Conservation (phyloP, 176 grass and related monocot species). For the Oryza coarctata region DNA sequence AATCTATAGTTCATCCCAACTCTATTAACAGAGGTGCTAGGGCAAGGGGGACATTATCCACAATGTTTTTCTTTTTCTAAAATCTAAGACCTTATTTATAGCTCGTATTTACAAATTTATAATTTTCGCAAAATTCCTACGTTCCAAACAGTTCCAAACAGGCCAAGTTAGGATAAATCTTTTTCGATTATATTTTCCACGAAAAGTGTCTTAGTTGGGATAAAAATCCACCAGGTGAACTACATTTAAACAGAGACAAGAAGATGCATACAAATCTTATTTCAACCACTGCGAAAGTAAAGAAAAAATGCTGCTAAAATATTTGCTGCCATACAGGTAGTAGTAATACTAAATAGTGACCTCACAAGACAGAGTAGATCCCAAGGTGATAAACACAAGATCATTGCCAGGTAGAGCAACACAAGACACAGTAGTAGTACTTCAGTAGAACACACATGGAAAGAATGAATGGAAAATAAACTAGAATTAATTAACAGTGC, state of each 20-base stretch:
- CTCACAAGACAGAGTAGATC: neutral
- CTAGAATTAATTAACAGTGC: slow-evolving; percentile 30
- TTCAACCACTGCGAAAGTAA: neutral
- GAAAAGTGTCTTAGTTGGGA: neutral
- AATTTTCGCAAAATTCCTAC: neutral
- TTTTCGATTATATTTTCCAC: neutral
- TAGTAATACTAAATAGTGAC: neutral
- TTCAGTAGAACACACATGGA: too few relatives aligned
- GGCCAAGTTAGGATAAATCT: neutral
- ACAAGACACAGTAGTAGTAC: neutral
- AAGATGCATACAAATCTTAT: neutral
- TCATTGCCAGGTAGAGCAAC: neutral
- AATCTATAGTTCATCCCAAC: neutral
- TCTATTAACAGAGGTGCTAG: neutral
- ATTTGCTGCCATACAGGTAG: neutral
- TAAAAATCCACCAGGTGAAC: neutral
- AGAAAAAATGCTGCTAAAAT: neutral
- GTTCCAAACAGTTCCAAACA: too few relatives aligned
- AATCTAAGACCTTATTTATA: neutral
- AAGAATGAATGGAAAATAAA: neutral
- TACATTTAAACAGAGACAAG: neutral
- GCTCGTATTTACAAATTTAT: neutral
- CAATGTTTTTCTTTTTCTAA: neutral
- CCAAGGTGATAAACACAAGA: neutral
- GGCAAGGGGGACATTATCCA: neutral